Evolutionary conservation across 345 rosid genomes (phyloP), one percentile per base, ranked within the genome.

Genomic region (Citrus unshiu): DNA sequence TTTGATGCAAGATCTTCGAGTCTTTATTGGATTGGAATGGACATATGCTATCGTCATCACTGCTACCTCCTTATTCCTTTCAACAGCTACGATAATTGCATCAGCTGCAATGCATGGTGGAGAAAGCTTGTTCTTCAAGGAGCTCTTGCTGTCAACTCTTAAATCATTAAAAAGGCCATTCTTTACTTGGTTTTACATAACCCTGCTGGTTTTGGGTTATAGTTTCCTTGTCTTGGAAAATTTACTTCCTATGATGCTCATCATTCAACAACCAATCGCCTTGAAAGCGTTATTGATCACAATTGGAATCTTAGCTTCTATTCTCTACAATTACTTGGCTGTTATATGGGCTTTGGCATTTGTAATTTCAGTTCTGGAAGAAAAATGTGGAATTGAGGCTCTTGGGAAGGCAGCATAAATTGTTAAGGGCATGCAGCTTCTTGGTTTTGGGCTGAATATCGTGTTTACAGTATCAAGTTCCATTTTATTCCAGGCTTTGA

Each of bases 291-390:
- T 74, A 22, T 2, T 65, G 14, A 13, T 65, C 21, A 27, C 64
- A 9, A 25, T 80, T 27, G 63, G n/a, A 9, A 16, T 85, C 39
- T 2, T 81, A 0, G 85, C 85, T 4, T 19, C 21, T 1, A 69
- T 86, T 25, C 78, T 89, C 63, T 78, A 83, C 27, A 4, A 65
- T 5, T 89, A 85, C 73, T 30, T 90, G 25, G 73, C 86, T 39
- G 84, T 89, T 2, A 83, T 73, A 27, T 93, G 91, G 97, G 49
- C 35, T 30, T 60, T 89, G 16, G 90, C 92, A 18, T 1, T 88
- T 40, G 88, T 93, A 32, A 78, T 90, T 62, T 93, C 97, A 60
- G 83, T 86, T 18, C 77, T 90, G 9, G 97, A 90, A 66, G 84
- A 88, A 16, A 87, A 73, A 34, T 74, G 71, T 32, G 95, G 97